Evolutionary conservation across 768 basidiomycete species (phyloP).

Genomic region (Botryobasidium botryosum): DNA sequence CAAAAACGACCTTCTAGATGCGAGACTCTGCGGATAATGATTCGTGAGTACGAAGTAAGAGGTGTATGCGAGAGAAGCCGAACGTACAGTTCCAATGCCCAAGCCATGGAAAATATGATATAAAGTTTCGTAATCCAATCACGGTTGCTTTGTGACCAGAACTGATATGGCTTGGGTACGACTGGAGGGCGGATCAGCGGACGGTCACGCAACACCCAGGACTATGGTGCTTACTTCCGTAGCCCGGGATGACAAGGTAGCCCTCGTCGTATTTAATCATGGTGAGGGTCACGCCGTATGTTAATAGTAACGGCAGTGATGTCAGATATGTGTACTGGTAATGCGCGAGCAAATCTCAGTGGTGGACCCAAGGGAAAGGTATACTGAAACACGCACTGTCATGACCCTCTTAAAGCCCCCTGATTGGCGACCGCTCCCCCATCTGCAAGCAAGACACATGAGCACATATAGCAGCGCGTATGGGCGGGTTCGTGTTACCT

Average conservation of each 20-base stretch:
- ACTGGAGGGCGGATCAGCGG: no score
- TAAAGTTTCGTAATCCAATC: background rate
- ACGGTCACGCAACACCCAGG: no score
- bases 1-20: conserved; percentile 39
- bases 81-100: conserved; percentile 62
- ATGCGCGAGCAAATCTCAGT: conserved; percentile 11
- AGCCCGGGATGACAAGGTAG: conserved; percentile 21
- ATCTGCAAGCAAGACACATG: background rate
- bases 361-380: background rate
- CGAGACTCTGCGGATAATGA: conserved; percentile 16
- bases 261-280: conserved; percentile 48
- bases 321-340: conserved; percentile 61
- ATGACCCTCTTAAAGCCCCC: conserved; percentile 77
- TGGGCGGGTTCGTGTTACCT: background rate
- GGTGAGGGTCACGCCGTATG: conserved; percentile 46
- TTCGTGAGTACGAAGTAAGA: no score
- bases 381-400: conserved; percentile 41
- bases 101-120: conserved; percentile 52
- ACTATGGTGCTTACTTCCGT: conserved; percentile 12
- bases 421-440: conserved; percentile 43
- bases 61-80: conserved; percentile 7
- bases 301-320: conserved; percentile 44
- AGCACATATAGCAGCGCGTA: background rate
- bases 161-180: conserved; percentile 4
- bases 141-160: conserved; percentile 30